Percentiles rank a stretch among this genome's conserved stretches.
phyloP scores from a whole-genome alignment of 768 basidiomycete genomes.

The Phanerochaete carnosa region DNA sequence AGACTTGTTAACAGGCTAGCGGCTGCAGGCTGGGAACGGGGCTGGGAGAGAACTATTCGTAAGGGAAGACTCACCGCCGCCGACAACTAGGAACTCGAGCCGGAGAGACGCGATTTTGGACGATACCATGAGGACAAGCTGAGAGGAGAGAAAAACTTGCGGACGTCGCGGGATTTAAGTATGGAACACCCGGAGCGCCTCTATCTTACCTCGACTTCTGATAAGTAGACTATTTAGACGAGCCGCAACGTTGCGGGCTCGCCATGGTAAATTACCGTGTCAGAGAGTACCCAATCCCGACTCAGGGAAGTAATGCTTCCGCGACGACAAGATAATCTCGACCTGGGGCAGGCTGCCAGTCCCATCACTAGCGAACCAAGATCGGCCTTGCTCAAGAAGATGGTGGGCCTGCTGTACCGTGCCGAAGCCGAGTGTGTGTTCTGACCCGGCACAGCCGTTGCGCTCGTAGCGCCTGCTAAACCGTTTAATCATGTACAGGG shows the following conservation, averaged over 20 bases:
- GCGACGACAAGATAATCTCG: background rate
- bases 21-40: background rate
- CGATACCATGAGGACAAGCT: background rate
- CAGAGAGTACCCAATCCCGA: background rate
- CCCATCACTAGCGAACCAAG: background rate
- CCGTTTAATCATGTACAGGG: background rate
- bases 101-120: conserved; percentile 4
- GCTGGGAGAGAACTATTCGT: background rate
- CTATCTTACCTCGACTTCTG: background rate
- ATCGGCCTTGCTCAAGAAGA: background rate
- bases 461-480: background rate
- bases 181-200: conserved; percentile 1
- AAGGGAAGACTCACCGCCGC: conserved; percentile 9
- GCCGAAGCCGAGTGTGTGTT: background rate
- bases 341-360: background rate
- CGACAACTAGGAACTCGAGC: conserved; percentile 10
- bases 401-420: background rate
- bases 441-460: background rate
- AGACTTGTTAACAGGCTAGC: background rate
- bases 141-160: background rate
- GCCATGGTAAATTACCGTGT: background rate
- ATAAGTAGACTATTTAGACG: background rate
- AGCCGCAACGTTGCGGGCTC: background rate
- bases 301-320: background rate
- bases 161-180: background rate